phyloP scores from a whole-genome alignment of 2,329 filamentous ascomycete genomes.

The Fusarium coffeatum region DNA sequence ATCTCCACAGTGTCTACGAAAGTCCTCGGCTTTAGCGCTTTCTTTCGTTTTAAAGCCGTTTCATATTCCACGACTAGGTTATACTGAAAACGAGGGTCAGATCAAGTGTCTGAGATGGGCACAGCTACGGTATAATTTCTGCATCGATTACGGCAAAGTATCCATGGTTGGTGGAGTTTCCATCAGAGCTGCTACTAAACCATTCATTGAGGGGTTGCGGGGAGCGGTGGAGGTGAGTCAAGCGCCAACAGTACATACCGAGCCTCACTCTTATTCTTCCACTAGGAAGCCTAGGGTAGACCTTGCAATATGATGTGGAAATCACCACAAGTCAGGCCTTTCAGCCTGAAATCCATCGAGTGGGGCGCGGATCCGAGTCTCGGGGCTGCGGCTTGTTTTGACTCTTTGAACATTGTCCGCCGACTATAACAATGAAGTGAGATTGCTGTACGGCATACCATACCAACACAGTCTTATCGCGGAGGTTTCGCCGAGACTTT shows the following conservation, averaged over 20 bases:
- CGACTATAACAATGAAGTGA: constrained; percentile 4
- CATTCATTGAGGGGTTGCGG: constrained; percentile 20
- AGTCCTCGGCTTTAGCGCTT: constrained; percentile 7
- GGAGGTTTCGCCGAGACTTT: constrained; percentile 7
- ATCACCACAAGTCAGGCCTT: constrained; percentile 20
- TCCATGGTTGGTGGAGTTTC: constrained; percentile 1
- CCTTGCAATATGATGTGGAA: constrained; percentile 36
- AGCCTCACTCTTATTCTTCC: constrained; percentile 34
- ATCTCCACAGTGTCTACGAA: constrained; percentile 11
- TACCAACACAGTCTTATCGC: not conserved
- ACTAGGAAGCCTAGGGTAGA: constrained; percentile 32
- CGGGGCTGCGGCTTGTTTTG: constrained; percentile 26
- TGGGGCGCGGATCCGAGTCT: constrained; percentile 35
- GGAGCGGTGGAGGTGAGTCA: constrained; percentile 14
- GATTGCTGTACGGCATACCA: not conserved
- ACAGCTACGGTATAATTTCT: not conserved
- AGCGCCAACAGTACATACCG: constrained; percentile 9
- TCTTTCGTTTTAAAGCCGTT: constrained; percentile 21
- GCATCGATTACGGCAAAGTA: not conserved
- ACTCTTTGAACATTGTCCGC: constrained; percentile 16
- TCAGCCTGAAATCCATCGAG: constrained; percentile 29
- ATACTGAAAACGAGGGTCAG: not conserved
- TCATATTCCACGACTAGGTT: constrained; percentile 1
- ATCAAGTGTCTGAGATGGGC: not conserved
- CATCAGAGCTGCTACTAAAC: not conserved